Conservation (phyloP, 106 monocot genomes). For the Dendrobium huoshanense region DNA sequence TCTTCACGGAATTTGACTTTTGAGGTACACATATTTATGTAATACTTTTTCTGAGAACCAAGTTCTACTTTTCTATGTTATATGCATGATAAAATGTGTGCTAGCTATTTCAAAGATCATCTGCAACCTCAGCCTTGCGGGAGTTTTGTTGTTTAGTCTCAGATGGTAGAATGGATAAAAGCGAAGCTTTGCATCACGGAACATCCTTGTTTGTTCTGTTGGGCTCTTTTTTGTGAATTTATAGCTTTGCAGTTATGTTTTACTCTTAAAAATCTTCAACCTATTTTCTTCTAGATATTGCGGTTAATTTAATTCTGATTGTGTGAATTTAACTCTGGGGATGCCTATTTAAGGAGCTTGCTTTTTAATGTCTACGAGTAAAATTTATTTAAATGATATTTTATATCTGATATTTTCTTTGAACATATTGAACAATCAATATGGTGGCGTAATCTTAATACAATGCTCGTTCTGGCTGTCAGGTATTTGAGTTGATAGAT, state of each 20-base stretch:
- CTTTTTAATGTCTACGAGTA: background rate
- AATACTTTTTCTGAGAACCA: background rate
- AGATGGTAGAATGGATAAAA: background rate
- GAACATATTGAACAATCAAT: too few relatives aligned
- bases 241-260: background rate
- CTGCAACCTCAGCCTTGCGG: background rate
- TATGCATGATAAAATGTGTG: background rate
- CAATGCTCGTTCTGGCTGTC: too few relatives aligned
- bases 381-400: background rate
- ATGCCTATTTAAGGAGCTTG: background rate
- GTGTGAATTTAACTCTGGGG: background rate
- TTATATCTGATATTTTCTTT: background rate
- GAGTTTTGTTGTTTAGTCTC: background rate
- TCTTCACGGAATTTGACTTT: constrained; percentile 85
- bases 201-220: background rate
- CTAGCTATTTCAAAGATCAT: background rate
- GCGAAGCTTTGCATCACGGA: background rate
- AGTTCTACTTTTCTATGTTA: background rate
- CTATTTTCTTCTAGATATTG: background rate
- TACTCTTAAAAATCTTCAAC: background rate
- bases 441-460: too few relatives aligned
- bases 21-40: constrained; percentile 44
- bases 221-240: background rate
- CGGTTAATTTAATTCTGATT: background rate
- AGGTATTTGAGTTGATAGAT: too few relatives aligned